Evolutionary conservation across 306 rosid genomes (phyloP), one percentile per base, ranked within the genome.

Genomic region (Casuarina glauca): DNA sequence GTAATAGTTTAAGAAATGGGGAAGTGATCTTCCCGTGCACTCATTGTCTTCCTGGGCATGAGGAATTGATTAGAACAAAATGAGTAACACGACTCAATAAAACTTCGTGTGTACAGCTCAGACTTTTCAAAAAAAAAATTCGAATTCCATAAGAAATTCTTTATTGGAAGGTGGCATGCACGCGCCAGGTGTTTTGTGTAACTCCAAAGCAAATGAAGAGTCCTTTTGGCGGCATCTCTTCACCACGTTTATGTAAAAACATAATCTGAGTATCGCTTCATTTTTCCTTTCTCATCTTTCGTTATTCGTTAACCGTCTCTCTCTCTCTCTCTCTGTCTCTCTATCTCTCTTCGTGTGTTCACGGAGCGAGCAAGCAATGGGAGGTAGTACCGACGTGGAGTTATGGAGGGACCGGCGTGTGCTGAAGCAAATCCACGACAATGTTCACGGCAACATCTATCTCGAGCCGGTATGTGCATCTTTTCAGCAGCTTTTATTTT

Each of bases 391-490:
- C 1, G 52, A 44, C 73, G 86, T 80, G 26, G 86, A 69, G 11
- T 32, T 70, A 39, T 70, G 61, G 42, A 20, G 16, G 45, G 90
- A 89, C 17, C 86, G 96, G 72, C 73, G 63, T 20, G 51, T 62
- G 13, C 58, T 83, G 62, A 91, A 91, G 86, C 92, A 83, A 53
- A 85, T 91, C 45, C 90, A 72, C 51, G 96, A 91, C 54, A 91
- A 91, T 73, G 91, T 91, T 54, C 96, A 89, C 50, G 93, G 93
- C 58, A 86, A 84, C 82, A 85, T 91, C 75, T 83, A 73, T 62
- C 93, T 91, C n/a, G 96, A 91, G 48, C 91, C 88, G 81, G 96
- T 89, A 48, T 72, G 64, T 3, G 53, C 68, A 57, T 52, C 54
- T 20, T 43, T 44, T 80, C 60, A n/a, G 2, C 50, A 9, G 51